These are phyloP conservation scores for Spergularia marina DNA, from an alignment of 148 eudicot species.

Conservation along the genomic window DNA sequence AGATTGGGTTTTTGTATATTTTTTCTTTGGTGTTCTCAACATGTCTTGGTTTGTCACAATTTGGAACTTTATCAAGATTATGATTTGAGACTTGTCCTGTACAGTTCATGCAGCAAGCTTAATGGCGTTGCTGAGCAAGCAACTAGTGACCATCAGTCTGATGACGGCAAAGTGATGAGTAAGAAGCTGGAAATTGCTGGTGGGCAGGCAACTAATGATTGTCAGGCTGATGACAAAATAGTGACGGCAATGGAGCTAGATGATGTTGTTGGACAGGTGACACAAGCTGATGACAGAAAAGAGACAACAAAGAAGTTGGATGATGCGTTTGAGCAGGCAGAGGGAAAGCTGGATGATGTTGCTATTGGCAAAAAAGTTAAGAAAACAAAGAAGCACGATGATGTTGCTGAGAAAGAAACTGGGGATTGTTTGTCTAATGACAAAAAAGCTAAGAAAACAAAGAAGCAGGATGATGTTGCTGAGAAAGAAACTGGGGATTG, in stretches of 20 bases:
- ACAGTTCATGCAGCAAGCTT: background rate
- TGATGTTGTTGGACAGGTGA: slow-evolving; percentile 11
- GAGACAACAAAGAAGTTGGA: slow-evolving; percentile 5
- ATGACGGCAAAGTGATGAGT: slow-evolving; percentile 37
- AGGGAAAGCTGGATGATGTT: slow-evolving; percentile 18
- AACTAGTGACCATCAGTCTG: slow-evolving; percentile 33
- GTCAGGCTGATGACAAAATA: background rate
- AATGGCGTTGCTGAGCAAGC: slow-evolving; percentile 16
- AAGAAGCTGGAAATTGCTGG: slow-evolving; percentile 20
- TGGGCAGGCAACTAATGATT: background rate
- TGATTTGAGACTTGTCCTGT: background rate
- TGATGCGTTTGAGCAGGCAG: slow-evolving; percentile 6
- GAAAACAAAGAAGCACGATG: slow-evolving; percentile 28
- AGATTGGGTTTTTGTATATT: too few relatives aligned
- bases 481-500: slow-evolving; percentile 24
- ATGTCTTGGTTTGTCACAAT: too few relatives aligned
- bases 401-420: too few relatives aligned
- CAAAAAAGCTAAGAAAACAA: too few relatives aligned
- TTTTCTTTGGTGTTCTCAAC: too few relatives aligned
- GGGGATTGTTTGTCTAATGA: too few relatives aligned
- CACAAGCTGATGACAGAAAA: slow-evolving; percentile 30
- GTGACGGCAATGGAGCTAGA: slow-evolving; percentile 1
- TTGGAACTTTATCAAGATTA: too few relatives aligned
- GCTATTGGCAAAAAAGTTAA: slow-evolving; percentile 35
- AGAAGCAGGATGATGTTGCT: slow-evolving; percentile 31